These are phyloP conservation scores for Melanogaster broomeanus DNA, from an alignment of 768 basidiomycete genomes.

Conservation along the genomic window DNA sequence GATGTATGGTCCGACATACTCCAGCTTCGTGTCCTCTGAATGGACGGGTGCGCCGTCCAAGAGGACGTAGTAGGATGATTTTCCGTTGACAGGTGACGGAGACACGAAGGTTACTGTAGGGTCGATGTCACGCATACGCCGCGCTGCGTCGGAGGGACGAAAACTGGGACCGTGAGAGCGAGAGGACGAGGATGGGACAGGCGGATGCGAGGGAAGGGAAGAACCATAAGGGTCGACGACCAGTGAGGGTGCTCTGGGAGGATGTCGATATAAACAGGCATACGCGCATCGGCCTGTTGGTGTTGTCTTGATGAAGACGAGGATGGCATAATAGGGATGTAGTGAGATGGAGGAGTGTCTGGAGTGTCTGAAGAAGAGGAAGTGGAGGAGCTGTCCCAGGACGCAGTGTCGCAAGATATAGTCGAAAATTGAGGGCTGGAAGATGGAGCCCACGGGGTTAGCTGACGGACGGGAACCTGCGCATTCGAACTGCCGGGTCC, in stretches of 20 bases:
- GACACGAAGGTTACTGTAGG: constrained; percentile 68
- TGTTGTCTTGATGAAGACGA: constrained; percentile 22
- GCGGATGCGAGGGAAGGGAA: background rate
- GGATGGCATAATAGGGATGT: constrained; percentile 20
- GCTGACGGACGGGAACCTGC: constrained; percentile 14
- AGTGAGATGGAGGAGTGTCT: constrained; percentile 7
- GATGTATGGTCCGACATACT: constrained; percentile 37
- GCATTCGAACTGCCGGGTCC: constrained; percentile 21
- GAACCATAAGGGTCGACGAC: constrained; percentile 4
- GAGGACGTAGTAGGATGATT: constrained; percentile 58
- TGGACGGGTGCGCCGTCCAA: constrained; percentile 49
- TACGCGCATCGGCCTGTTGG: constrained; percentile 23
- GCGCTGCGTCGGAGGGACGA: constrained; percentile 37
- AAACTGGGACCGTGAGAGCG: background rate
- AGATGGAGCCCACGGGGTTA: constrained; percentile 11
- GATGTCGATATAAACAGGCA: constrained; percentile 37
- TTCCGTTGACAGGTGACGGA: constrained; percentile 46
- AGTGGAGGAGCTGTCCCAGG: constrained; percentile 19
- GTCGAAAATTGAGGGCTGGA: constrained; percentile 17
- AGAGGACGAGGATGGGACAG: constrained; percentile 2
- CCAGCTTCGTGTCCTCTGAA: constrained; percentile 46
- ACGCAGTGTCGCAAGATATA: constrained; percentile 24
- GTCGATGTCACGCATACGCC: constrained; percentile 60
- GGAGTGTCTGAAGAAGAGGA: constrained; percentile 21
- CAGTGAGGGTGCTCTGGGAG: constrained; percentile 18